These are phyloP conservation scores for Clavariopsis aquatica DNA, from an alignment of 495 filamentous ascomycete genomes.

Conservation along the genomic window DNA sequence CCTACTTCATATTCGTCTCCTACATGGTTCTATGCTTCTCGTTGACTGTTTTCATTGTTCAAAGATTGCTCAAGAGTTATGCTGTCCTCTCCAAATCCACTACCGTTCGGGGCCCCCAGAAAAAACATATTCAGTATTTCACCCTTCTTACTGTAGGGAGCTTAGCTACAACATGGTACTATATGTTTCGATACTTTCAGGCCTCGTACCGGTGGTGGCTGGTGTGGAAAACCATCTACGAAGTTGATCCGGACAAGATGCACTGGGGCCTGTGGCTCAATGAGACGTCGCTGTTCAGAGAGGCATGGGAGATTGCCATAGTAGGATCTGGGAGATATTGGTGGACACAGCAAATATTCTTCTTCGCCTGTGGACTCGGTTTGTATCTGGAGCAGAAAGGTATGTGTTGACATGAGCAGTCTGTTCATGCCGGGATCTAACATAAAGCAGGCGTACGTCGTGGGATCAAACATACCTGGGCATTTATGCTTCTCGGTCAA, in stretches of 20 bases:
- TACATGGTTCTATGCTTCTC: conserved; percentile 31
- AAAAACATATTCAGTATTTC: conserved; percentile 24
- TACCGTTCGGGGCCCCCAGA: conserved; percentile 11
- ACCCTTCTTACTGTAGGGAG: conserved; percentile 22
- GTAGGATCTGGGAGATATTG: conserved; percentile 30
- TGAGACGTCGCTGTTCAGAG: conserved; percentile 35
- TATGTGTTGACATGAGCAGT: neutral
- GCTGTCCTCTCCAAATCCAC: conserved; percentile 11
- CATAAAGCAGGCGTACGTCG: conserved; percentile 29
- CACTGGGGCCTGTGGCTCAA: conserved; percentile 36
- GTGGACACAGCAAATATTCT: conserved; percentile 41
- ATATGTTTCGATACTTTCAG: conserved; percentile 33
- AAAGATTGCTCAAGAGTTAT: conserved; percentile 23
- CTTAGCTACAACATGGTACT: conserved; percentile 35
- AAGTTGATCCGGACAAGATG: conserved; percentile 7
- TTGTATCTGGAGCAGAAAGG: conserved; percentile 31
- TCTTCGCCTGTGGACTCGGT: conserved; percentile 29
- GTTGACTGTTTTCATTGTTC: conserved; percentile 35
- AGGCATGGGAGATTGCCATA: conserved; percentile 37
- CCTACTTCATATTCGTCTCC: conserved; percentile 30
- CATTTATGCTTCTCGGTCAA: conserved; percentile 43
- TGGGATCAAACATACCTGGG: conserved; percentile 42
- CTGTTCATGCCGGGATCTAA: neutral
- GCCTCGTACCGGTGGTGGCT: conserved; percentile 30
- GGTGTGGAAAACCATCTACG: conserved; percentile 25